These are phyloP conservation scores for Colletotrichum sp. DNA, from an alignment of 2,329 filamentous ascomycete species.

Conservation along the genomic window DNA sequence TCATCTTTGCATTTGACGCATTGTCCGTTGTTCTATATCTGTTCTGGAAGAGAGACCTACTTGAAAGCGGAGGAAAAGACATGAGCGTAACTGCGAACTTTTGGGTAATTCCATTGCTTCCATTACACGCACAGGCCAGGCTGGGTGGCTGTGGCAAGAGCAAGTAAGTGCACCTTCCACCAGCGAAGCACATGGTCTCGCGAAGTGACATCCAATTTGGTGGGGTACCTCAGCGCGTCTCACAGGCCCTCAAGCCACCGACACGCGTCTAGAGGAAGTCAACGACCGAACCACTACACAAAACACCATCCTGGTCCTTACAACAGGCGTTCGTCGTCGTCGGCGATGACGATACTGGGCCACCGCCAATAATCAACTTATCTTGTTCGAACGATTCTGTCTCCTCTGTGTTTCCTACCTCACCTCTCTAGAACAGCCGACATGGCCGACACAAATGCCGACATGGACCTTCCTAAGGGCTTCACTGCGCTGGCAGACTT, in stretches of 20 bases:
- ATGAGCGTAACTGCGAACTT: not conserved
- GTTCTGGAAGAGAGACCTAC: not conserved
- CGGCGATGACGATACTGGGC: not conserved
- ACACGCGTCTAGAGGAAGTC: not conserved
- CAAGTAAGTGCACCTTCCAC: not conserved
- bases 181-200: not conserved
- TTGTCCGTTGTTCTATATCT: not conserved
- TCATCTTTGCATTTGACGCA: not conserved
- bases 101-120: not conserved
- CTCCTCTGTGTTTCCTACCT: not conserved
- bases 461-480: slow-evolving; percentile 35
- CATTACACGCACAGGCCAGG: not conserved
- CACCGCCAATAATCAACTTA: not conserved
- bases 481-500: slow-evolving; percentile 49
- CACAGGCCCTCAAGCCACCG: not conserved
- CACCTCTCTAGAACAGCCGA: not conserved
- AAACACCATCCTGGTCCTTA: not conserved
- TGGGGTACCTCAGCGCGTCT: slow-evolving; percentile 4
- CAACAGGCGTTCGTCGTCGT: not conserved
- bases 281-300: not conserved
- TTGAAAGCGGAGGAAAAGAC: not conserved
- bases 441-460: not conserved
- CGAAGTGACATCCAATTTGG: not conserved
- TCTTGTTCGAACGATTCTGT: not conserved
- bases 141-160: not conserved